phyloP scores from a whole-genome alignment of 2,329 filamentous ascomycete genomes.

The Pseudovirgaria hyperparasitica region DNA sequence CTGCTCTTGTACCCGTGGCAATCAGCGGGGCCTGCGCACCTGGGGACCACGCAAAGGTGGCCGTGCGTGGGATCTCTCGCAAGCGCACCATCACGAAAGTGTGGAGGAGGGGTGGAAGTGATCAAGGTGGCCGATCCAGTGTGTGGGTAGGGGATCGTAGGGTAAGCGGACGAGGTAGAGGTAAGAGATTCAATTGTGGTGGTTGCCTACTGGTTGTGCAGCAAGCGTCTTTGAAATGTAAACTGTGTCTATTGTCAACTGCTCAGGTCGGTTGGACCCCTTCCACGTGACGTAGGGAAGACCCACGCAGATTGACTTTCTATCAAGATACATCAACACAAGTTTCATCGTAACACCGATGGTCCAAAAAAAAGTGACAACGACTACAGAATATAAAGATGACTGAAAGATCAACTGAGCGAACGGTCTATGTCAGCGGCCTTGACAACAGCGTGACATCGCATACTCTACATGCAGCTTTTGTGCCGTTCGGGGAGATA shows the following conservation, averaged over 20 bases:
- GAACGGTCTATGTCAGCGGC: constrained; percentile 85
- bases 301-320: too few relatives aligned
- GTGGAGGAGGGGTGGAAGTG: constrained; percentile 7
- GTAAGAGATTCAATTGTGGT: too few relatives aligned
- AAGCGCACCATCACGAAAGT: constrained; percentile 71
- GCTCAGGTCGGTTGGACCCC: too few relatives aligned
- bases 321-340: too few relatives aligned
- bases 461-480: constrained; percentile 72
- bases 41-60: constrained; percentile 93
- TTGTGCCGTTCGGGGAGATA: constrained; percentile 94
- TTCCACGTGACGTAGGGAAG: too few relatives aligned
- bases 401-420: constrained; percentile 39
- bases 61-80: constrained; percentile 91
- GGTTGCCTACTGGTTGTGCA: too few relatives aligned
- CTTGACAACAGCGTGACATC: constrained; percentile 67
- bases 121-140: too few relatives aligned
- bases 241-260: too few relatives aligned
- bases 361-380: neutral
- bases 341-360: neutral
- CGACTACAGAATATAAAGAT: constrained; percentile 2
- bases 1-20: constrained; percentile 86
- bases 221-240: too few relatives aligned
- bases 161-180: too few relatives aligned
- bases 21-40: constrained; percentile 66
- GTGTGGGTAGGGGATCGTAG: too few relatives aligned